Conservation (phyloP, 2,329 filamentous ascomycete genomes). For the Colletotrichum tofieldiae region DNA sequence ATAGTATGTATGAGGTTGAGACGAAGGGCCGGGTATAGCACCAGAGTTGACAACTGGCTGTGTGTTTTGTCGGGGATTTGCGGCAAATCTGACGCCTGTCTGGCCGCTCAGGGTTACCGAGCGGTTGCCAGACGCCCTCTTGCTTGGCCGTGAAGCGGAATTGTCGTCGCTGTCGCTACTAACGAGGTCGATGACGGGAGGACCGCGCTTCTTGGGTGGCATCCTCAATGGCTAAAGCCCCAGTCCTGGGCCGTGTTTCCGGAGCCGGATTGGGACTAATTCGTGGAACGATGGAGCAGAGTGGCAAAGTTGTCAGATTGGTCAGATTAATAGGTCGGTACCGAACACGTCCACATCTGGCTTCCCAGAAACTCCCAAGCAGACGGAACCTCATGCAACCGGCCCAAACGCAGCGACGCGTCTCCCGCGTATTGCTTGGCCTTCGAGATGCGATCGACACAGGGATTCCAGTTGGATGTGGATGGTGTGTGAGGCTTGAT, state of each 20-base stretch:
- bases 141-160: conserved; percentile 15
- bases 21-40: conserved; percentile 32
- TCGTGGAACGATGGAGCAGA: conserved; percentile 11
- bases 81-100: conserved; percentile 43
- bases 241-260: not conserved
- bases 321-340: conserved; percentile 28
- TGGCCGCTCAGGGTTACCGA: conserved; percentile 7
- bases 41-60: conserved; percentile 13
- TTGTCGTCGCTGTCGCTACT: conserved; percentile 50
- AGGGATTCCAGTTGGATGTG: conserved; percentile 13
- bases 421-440: conserved; percentile 19
- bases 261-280: conserved; percentile 19
- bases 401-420: conserved; percentile 20
- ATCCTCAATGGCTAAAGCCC: conserved; percentile 17
- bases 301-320: conserved; percentile 20
- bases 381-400: conserved; percentile 10
- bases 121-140: conserved; percentile 20
- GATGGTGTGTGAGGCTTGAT: conserved; percentile 20
- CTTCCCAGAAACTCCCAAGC: not conserved
- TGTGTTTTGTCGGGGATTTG: conserved; percentile 22
- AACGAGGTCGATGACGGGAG: conserved; percentile 60
- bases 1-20: conserved; percentile 38
- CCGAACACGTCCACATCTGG: conserved; percentile 26
- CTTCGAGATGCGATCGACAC: conserved; percentile 12
- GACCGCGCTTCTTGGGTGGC: conserved; percentile 53